A percentile compares a stretch with the other conserved stretches of the same genome.
These are phyloP conservation scores for Achaetomiella virescens DNA, from an alignment of 495 filamentous ascomycete species.

Conservation along the genomic window DNA sequence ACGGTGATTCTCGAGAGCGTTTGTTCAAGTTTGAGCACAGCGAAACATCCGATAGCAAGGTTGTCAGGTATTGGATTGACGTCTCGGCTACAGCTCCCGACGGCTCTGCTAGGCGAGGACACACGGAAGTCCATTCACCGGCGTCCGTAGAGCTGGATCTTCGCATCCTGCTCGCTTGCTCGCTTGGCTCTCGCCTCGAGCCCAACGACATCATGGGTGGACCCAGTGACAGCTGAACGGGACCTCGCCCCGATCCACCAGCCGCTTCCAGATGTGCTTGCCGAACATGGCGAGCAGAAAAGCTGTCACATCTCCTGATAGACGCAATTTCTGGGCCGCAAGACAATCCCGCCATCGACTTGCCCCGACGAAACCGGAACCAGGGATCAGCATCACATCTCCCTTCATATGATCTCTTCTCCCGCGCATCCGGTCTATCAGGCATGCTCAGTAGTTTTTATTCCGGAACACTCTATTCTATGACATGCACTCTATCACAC, in stretches of 20 bases:
- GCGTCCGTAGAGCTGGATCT: neutral
- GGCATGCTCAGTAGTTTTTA: conserved; percentile 9
- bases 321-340: conserved; percentile 4
- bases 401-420: neutral
- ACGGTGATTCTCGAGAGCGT: too few relatives aligned
- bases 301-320: conserved; percentile 1
- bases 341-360: conserved; percentile 15
- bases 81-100: too few relatives aligned
- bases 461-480: conserved; percentile 1
- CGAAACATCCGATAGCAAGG: too few relatives aligned
- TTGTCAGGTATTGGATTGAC: too few relatives aligned
- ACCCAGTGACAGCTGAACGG: too few relatives aligned
- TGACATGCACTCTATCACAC: neutral
- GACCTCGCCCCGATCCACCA: too few relatives aligned
- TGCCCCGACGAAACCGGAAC: conserved; percentile 25
- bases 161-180: neutral
- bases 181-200: neutral
- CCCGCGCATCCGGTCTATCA: conserved; percentile 2
- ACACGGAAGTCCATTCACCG: neutral
- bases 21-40: too few relatives aligned
- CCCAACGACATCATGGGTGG: neutral
- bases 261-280: neutral
- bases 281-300: neutral
- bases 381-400: conserved; percentile 11
- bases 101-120: neutral